Evolutionary conservation across 2,329 filamentous ascomycete genomes (phyloP), one percentile per base, ranked within the genome.

Genomic region (Falciphora oryzae): DNA sequence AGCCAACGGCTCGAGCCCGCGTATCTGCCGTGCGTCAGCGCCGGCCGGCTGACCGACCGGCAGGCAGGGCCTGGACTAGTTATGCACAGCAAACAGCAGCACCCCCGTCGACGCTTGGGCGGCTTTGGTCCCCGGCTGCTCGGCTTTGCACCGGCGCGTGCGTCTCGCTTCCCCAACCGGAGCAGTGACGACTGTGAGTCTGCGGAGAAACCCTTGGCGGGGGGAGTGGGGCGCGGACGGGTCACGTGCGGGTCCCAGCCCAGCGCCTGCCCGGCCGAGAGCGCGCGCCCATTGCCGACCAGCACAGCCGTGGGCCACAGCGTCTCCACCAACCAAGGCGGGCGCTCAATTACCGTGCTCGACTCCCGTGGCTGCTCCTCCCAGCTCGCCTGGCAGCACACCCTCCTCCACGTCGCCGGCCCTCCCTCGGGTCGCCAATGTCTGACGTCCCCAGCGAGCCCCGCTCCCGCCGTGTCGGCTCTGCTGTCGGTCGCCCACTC

Each of bases 321-420:
- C 3, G 38, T 44, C 59, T 27, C 31, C 59, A 25, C 59, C 59
- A 61, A 25, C 59, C 59, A 38, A 25, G 28, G 16, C n/a, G 13
- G 32, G n/a, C 22, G 31, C 31, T 38, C 32, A 61, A 27, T 61
- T 61, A 61, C 59, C 59, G 59, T 14, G 32, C 59, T 61, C 28
- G 59, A 61, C 25, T 61, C 59, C 59, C 59, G 59, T 25, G 32
- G 38, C 16, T 18, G 16, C 38, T 50, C 38, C 38, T 50, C 38
- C 32, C 38, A 50, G 38, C 4, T 22, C 38, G 38, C 38, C 38
- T 22, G 18, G 38, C 38, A 50, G 38, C 38, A 50, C 38, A 50
- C 38, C 38, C 38, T 50, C 44, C 22, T n/a, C 44, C 44, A 53
- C 44, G 44, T 53, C 44, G 44, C 44, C 44, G 44, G 44, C 32